Base-by-base conservation (phyloP, 345 rosid genomes). In the Rhodomyrtus tomentosa region DNA sequence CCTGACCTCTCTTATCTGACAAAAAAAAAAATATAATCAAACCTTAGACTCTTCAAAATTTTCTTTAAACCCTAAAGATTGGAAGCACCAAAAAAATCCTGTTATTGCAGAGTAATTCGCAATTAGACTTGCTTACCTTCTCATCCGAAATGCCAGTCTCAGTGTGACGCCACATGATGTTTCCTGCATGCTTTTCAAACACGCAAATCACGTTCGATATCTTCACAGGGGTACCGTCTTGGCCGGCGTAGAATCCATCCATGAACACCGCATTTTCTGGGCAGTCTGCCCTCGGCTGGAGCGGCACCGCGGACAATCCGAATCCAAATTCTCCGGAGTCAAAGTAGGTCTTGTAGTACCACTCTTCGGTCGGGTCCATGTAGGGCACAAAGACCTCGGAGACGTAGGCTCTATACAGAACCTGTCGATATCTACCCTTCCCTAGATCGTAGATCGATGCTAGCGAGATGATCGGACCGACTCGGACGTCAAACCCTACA, bases 351-450 rank as follows among this genome's bases (percentile, higher is more conserved):
- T 89, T 92, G 49, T 80, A 95, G 85, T 95, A 95, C 98, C 98
- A 95, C 20, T 93, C 98, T 27, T 52, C 89, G 0, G 92, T 92
- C 1, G 97, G 98, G 88, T 95, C 96, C 96, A 92, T 93, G 42
- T 94, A 94, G 8, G 98, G 98, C 32, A 95, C 98, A 73, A 92
- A 95, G 29, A 95, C 92, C 89, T 95, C 98, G 2, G 98, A 92
- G 38, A 92, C 90, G 83, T 94, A 94, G 18, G 94, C 94, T 87
- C 88, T 92, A 10, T 92, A 94, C 15, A 93, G 80, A 45, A 95
- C 95, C 29, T 82, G 81, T 10, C 95, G 90, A 45, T 49, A 86
- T 50, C 84, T 87, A 54, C 89, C 88, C 50, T 55, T 76, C 51
- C 40, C 85, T 15, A 90, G 72, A 25, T 95, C 98, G 15, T 88